Base-by-base conservation (phyloP, 1,284 basidiomycete genomes). In the Austroboletus novae-zelandiae region DNA sequence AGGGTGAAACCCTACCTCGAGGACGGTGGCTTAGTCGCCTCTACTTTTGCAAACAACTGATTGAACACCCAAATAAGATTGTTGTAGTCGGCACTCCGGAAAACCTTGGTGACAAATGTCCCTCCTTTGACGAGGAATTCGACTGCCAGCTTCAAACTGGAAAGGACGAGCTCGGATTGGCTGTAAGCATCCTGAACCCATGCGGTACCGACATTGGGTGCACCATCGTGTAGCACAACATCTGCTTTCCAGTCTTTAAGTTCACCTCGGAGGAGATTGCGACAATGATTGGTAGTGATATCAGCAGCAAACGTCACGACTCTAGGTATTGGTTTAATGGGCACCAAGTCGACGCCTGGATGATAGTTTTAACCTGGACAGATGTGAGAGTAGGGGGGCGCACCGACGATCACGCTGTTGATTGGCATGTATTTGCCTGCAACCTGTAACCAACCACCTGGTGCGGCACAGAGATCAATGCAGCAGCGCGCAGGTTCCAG, bases 181-280 rank as follows among this genome's bases (percentile, higher is more conserved):
- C 86, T 87, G 75, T 96, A 99, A 1, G 97, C 97, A 73, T 99
- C 97, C 71, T 99, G 97, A 53, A 99, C 84, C 97, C 97, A 99
- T 13, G 97, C 97, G 25, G 94, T 92, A 79, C 97, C 97, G 70
- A 99, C 97, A 70, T 99, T 99, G 39, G 97, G 97, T 39, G 97
- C 97, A 78, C 97, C 97, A 72, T 99, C 97, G 71, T 99, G 97
- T 49, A 99, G 81, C n/a, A 99, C 95, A 49, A 99, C 84, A 68
- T 99, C 97, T n/a, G 97, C 97, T 72, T 95, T 97, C 96, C 97
- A 99, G 70, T 98, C 95, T 71, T 99, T 98, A 57, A 99, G 75
- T 71, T 98, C 93, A 36, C 76, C 76, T 44, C 92, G 85, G 48
- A 99, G 84, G 57, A 89, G 82, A 65, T 91, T 86, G 50, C 97